A percentile compares a stretch with the other conserved stretches of the same genome.
phyloP scores from a whole-genome alignment of 1,284 basidiomycete genomes.

The Puccinia polysora region DNA sequence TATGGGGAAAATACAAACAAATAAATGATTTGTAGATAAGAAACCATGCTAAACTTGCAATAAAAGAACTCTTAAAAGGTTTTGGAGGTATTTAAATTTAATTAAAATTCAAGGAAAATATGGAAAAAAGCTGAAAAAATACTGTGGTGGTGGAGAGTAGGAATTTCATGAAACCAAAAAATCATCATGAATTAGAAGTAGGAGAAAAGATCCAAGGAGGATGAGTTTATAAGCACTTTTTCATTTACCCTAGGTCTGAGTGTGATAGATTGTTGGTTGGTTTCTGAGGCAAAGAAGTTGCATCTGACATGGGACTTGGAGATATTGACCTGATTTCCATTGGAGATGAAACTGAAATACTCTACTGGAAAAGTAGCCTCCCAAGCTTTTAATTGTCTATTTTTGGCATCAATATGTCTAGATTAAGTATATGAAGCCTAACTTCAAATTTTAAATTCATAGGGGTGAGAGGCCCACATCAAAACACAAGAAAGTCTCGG shows the following conservation, averaged over 20 bases:
- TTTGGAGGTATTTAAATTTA: too few species aligned
- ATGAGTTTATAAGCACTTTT: background rate
- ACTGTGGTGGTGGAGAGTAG: background rate
- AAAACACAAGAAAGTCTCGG: too few species aligned
- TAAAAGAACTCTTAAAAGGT: too few species aligned
- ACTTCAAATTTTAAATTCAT: background rate
- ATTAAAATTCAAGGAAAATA: background rate
- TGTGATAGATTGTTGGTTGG: conserved; percentile 1
- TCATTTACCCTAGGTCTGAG: conserved; percentile 20
- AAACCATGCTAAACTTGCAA: too few species aligned
- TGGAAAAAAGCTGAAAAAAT: conserved; percentile 4
- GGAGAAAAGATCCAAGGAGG: too few species aligned
- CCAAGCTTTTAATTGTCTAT: conserved; percentile 17
- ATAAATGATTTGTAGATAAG: too few species aligned
- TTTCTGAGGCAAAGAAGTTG: conserved; percentile 18
- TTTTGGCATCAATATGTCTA: conserved; percentile 10
- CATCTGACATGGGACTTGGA: conserved; percentile 19
- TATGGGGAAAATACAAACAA: too few species aligned
- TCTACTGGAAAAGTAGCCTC: conserved; percentile 7
- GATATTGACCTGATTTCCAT: background rate
- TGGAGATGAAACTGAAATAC: conserved; percentile 5
- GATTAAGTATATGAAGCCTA: background rate
- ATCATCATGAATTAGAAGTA: too few species aligned
- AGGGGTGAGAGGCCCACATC: background rate
- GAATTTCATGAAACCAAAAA: background rate